Percentiles rank a stretch among this genome's conserved stretches.
These are phyloP conservation scores for Kurtzmaniella natalensis DNA, from an alignment of 1,139 yeast species.

Conservation along the genomic window DNA sequence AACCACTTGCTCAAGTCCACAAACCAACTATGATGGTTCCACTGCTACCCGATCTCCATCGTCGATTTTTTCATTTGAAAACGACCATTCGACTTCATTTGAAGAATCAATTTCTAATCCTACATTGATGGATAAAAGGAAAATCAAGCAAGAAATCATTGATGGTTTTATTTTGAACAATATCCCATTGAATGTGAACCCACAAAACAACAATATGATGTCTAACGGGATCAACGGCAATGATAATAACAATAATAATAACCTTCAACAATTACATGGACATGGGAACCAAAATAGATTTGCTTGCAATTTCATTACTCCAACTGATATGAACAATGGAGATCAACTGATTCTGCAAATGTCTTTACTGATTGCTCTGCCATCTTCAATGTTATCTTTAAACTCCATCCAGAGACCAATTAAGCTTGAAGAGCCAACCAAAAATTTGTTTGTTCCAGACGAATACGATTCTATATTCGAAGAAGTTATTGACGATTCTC, in stretches of 20 bases:
- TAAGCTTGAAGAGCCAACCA: constrained; percentile 3
- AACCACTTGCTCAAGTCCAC: constrained; percentile 5
- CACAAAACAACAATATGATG: constrained; percentile 1
- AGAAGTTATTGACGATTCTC: constrained; percentile 25
- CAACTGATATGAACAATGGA: constrained; percentile 7
- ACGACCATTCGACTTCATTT: constrained; percentile 1
- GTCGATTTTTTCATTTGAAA: constrained; percentile 28
- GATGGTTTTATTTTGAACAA: constrained; percentile 38
- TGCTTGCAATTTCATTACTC: constrained; percentile 2
- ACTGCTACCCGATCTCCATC: constrained; percentile 12
- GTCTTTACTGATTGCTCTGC: constrained; percentile 27
- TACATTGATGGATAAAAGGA: constrained; percentile 19
- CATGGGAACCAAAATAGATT: constrained; percentile 6
- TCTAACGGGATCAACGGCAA: constrained; percentile 1
- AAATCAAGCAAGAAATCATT: constrained; percentile 39
- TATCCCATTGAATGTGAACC: constrained; percentile 19
- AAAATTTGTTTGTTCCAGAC: constrained; percentile 2
- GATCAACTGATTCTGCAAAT: constrained; percentile 7
- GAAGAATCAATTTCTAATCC: constrained; percentile 3
- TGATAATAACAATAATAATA: constrained; percentile 8
- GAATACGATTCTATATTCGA: constrained; percentile 26
- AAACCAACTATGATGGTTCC: constrained; percentile 1
- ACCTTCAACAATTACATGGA: constrained; percentile 8
- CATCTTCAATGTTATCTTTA: constrained; percentile 31
- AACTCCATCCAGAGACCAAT: constrained; percentile 1